These are phyloP conservation scores for Penicillium taxi DNA, from an alignment of 495 filamentous ascomycete genomes.

Conservation along the genomic window DNA sequence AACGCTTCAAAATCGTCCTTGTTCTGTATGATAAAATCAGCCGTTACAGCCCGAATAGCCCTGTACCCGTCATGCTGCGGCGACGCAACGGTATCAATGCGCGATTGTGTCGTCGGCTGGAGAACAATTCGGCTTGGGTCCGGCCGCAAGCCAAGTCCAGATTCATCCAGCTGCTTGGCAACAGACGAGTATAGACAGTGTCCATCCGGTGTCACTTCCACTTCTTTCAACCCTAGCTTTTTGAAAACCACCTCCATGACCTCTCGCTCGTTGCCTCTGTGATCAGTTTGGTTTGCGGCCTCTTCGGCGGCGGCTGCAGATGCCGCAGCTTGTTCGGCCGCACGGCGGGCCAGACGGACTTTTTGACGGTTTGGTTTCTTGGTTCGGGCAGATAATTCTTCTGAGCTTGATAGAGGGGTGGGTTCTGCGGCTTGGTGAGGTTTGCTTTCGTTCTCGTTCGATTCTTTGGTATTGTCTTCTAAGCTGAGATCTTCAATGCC, in stretches of 20 bases:
- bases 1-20: slow-evolving; percentile 59
- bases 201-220: slow-evolving; percentile 79
- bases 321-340: slow-evolving; percentile 69
- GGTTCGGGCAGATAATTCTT: slow-evolving; percentile 10
- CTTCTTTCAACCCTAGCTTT: slow-evolving; percentile 57
- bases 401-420: slow-evolving; percentile 2
- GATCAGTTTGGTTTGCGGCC: slow-evolving; percentile 64
- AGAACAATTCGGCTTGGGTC: slow-evolving; percentile 35
- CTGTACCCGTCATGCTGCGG: slow-evolving; percentile 39
- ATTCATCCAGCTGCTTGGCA: slow-evolving; percentile 63
- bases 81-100: slow-evolving; percentile 36
- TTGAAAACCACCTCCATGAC: slow-evolving; percentile 60
- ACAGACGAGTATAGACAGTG: slow-evolving; percentile 95
- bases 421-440: slow-evolving; percentile 10
- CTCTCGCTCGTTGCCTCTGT: slow-evolving; percentile 60
- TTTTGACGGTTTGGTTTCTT: slow-evolving; percentile 89
- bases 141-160: slow-evolving; percentile 40
- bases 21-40: slow-evolving; percentile 50
- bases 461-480: slow-evolving; percentile 18
- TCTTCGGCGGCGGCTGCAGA: slow-evolving; percentile 61
- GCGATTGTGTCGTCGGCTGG: slow-evolving; percentile 28
- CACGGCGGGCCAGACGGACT: slow-evolving; percentile 78
- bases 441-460: slow-evolving; percentile 6
- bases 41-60: slow-evolving; percentile 42
- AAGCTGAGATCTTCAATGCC: slow-evolving; percentile 26